A percentile compares a stretch with the other conserved stretches of the same genome.
Evolutionary conservation across 495 filamentous ascomycete genomes (phyloP).

Genomic region (Aspergillus haitiensis): DNA sequence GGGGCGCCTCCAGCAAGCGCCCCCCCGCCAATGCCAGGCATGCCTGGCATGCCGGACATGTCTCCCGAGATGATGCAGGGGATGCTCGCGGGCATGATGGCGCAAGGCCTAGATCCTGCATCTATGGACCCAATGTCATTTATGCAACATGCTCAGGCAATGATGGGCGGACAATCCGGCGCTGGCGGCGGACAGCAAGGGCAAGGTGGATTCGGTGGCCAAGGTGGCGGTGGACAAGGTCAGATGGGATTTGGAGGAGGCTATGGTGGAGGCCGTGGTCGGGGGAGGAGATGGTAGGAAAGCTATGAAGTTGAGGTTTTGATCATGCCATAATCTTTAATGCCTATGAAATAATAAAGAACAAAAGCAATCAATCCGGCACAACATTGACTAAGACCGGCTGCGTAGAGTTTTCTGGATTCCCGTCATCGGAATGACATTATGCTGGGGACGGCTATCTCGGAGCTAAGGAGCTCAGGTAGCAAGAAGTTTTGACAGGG

Average conservation of each 20-base stretch:
- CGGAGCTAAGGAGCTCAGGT: slow-evolving; percentile 24
- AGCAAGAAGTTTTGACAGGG: no score
- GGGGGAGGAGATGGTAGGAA: slow-evolving; percentile 46
- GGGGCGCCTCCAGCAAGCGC: slow-evolving; percentile 37
- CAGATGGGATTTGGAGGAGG: slow-evolving; percentile 55
- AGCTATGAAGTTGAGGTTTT: slow-evolving; percentile 1
- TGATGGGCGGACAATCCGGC: slow-evolving; percentile 51
- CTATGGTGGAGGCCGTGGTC: slow-evolving; percentile 49
- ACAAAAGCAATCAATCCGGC: slow-evolving; percentile 7
- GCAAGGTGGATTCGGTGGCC: slow-evolving; percentile 45
- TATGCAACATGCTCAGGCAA: slow-evolving; percentile 53
- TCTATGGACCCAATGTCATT: slow-evolving; percentile 69
- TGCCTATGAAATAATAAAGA: slow-evolving; percentile 8
- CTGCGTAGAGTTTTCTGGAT: neutral
- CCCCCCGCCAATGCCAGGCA: slow-evolving; percentile 58
- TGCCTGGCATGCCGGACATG: slow-evolving; percentile 72
- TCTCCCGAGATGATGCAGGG: slow-evolving; percentile 73
- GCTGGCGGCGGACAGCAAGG: slow-evolving; percentile 40
- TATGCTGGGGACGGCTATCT: slow-evolving; percentile 1
- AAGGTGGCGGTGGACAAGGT: slow-evolving; percentile 45
- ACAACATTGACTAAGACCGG: neutral
- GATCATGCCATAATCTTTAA: slow-evolving; percentile 22
- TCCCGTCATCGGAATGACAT: neutral
- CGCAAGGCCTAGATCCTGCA: slow-evolving; percentile 74
- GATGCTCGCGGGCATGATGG: slow-evolving; percentile 81